Evolutionary conservation across 2,329 filamentous ascomycete genomes (phyloP), one percentile per base, ranked within the genome.

Genomic region (Epichloe brachyelytri): DNA sequence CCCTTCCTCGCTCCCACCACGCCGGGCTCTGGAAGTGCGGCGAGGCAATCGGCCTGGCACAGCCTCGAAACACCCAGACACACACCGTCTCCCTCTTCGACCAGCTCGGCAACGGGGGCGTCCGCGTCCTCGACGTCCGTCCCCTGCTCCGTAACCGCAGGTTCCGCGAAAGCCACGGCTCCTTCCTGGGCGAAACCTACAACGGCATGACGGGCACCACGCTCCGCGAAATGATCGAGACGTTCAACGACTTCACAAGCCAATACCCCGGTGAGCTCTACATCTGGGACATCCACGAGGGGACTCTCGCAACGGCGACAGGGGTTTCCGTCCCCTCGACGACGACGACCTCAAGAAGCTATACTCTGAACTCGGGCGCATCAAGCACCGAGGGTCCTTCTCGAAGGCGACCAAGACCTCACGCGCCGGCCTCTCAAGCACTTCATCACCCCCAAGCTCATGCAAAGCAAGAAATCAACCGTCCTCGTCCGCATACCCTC

Each of bases 1-100:
- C 59, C 17, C 54, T 68, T 26, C 62, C 63, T 1, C 59, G 63
- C 0, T 62, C 65, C 2, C 65, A 67, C 52, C 61, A 66, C 53
- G 48, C 59, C 0, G 65, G 63, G 48, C 54, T 64, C 58, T 62
- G 55, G 49, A 53, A 54, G 37, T 41, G n/a, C 17, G 12, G 33
- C 2, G 7, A 36, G 7, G 1, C 11, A 1, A 11, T 58, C n/a
- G 56, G 51, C 30, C 7, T 56, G 3, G 60, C 51, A 2, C 15
- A 4, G 17, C 3, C 26, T 2, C 8, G 12, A n/a, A 62, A 61
- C 54, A 60, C 63, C 0, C 51, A 60, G 38, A 61, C 59, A 3
- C 62, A 65, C n/a, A 49, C 20, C 3, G 38, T 52, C 4, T 19
- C 48, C 30, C 51, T 63, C 5, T 51, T 47, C n/a, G 47, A 57